These are phyloP conservation scores for Rhamnella rubrinervis DNA, from an alignment of 331 rosid species.

Conservation along the genomic window DNA sequence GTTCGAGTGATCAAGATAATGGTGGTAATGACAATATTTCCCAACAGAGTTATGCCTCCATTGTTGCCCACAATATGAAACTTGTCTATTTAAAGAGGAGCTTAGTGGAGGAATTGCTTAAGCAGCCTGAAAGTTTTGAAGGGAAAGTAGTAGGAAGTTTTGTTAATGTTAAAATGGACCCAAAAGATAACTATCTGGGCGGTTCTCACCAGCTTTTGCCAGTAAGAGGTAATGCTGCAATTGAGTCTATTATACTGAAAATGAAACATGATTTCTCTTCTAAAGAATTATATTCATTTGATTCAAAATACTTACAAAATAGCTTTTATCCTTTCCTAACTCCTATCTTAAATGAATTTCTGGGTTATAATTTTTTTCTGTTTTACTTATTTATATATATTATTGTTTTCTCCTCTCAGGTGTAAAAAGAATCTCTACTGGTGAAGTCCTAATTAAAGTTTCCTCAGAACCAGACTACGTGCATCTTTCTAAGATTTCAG, in stretches of 20 bases:
- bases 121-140: conserved; percentile 35
- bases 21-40: neutral
- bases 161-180: conserved; percentile 45
- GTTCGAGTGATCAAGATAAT: conserved; percentile 20
- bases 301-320: neutral
- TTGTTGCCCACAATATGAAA: conserved; percentile 10
- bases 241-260: neutral
- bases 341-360: neutral
- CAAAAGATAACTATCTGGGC: conserved; percentile 31
- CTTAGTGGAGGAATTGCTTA: conserved; percentile 17
- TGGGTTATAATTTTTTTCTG: conserved; percentile 6
- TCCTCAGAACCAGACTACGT: conserved; percentile 34
- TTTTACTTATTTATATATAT: neutral
- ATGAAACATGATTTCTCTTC: neutral
- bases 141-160: conserved; percentile 58
- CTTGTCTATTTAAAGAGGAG: conserved; percentile 19
- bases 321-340: neutral
- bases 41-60: conserved; percentile 22
- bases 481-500: conserved; percentile 45
- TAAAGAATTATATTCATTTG: neutral
- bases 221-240: conserved; percentile 49
- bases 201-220: conserved; percentile 49
- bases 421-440: conserved; percentile 15
- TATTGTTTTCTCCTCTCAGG: conserved; percentile 30
- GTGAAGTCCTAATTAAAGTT: conserved; percentile 54